Percentiles rank a stretch among this genome's conserved stretches.
These are phyloP conservation scores for Conticribra guillardii DNA, from an alignment of 108 stramenopile species.

Conservation along the genomic window DNA sequence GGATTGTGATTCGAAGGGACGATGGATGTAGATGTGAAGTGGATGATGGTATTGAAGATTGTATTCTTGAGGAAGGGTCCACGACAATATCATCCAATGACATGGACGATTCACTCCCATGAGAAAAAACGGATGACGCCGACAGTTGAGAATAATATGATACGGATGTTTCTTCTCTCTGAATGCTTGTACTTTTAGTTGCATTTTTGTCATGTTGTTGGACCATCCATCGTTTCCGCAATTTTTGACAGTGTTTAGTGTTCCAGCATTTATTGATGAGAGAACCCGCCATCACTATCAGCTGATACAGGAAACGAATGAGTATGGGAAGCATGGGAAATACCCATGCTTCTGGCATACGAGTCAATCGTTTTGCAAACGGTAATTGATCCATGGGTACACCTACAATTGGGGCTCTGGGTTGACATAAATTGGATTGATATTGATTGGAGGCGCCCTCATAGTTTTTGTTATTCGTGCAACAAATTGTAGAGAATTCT, in stretches of 20 bases:
- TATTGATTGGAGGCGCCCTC: conserved; percentile 3
- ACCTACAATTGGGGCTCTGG: conserved; percentile 25
- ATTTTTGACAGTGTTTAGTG: neutral
- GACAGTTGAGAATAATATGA: neutral
- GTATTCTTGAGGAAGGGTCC: neutral
- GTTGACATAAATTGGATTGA: conserved; percentile 41
- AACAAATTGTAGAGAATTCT: conserved; percentile 57
- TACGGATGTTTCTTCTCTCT: conserved; percentile 5
- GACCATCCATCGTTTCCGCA: neutral
- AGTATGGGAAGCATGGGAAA: conserved; percentile 78
- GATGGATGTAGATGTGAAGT: neutral
- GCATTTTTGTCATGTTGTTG: neutral
- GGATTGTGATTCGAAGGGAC: conserved; percentile 14
- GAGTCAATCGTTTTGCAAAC: conserved; percentile 61
- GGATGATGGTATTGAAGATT: neutral
- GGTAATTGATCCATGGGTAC: conserved; percentile 35
- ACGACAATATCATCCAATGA: conserved; percentile 10
- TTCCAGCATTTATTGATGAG: conserved; percentile 4
- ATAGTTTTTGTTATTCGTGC: conserved; percentile 17
- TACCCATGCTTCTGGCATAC: conserved; percentile 79
- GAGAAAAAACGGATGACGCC: conserved; percentile 10
- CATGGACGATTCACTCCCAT: conserved; percentile 11
- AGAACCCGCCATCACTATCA: conserved; percentile 2
- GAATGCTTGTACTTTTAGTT: neutral
- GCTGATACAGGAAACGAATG: conserved; percentile 47